Evolutionary conservation across 2,329 filamentous ascomycete genomes (phyloP).

Genomic region (Ceratocystis eucalypticola): DNA sequence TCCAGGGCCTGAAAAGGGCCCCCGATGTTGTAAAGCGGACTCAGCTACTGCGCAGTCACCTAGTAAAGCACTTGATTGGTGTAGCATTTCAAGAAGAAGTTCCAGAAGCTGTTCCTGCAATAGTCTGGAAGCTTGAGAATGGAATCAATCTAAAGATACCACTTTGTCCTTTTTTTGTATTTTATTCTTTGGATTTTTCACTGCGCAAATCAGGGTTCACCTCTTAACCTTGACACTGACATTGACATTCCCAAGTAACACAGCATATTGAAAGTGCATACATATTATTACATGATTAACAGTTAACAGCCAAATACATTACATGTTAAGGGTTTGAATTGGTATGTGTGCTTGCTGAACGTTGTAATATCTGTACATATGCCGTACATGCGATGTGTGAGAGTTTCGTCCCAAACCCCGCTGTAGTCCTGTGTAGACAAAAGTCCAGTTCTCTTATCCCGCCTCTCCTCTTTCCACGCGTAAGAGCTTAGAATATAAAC

Average conservation of each 20-base stretch:
- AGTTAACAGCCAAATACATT: too few species aligned
- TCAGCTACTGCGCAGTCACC: not conserved
- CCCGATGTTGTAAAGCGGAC: not conserved
- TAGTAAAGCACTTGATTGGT: not conserved
- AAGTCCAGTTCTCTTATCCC: not conserved
- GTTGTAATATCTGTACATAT: too few species aligned
- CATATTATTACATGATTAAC: not conserved
- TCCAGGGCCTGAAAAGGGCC: not conserved
- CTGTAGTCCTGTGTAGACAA: not conserved
- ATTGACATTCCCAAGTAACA: not conserved
- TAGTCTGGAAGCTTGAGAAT: not conserved
- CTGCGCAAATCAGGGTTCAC: conserved; percentile 1
- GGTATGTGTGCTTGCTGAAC: too few species aligned
- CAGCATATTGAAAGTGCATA: not conserved
- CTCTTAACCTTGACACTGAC: not conserved
- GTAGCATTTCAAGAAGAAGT: not conserved
- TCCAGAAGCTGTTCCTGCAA: conserved; percentile 1
- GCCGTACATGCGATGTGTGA: too few species aligned
- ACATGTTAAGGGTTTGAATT: too few species aligned
- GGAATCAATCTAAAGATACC: not conserved
- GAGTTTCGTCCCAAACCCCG: too few species aligned
- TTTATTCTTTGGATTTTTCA: not conserved
- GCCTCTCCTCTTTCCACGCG: too few species aligned
- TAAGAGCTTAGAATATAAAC: too few species aligned
- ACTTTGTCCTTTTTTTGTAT: not conserved